Conservation (phyloP, 2,329 filamentous ascomycete species). For the Whalleya microplaca region DNA sequence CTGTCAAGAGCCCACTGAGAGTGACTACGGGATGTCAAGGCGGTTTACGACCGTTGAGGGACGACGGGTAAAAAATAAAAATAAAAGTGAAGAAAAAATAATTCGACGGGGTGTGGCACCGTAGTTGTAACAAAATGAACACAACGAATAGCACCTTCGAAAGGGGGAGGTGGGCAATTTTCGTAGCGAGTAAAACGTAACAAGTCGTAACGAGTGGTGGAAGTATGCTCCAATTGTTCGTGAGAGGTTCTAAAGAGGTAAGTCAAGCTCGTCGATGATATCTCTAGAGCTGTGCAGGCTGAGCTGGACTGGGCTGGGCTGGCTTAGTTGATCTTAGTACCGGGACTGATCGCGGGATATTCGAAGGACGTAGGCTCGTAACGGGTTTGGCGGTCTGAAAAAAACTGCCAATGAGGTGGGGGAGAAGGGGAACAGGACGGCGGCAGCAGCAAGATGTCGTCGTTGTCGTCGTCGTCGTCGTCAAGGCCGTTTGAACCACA, state of each 20-base stretch:
- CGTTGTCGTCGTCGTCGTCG: no score
- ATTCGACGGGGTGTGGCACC: constrained; percentile 20
- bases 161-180: constrained; percentile 3
- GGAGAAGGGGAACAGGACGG: constrained; percentile 6
- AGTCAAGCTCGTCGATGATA: constrained; percentile 16
- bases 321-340: constrained; percentile 3
- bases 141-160: constrained; percentile 15
- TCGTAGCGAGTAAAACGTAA: constrained; percentile 28
- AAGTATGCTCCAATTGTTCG: constrained; percentile 25
- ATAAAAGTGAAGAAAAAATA: neutral
- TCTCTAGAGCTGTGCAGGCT: constrained; percentile 9
- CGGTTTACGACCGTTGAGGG: constrained; percentile 10
- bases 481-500: constrained; percentile 28
- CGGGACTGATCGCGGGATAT: constrained; percentile 4
- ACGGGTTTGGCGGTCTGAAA: constrained; percentile 14
- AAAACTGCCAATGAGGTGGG: constrained; percentile 6
- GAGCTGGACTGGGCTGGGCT: no score
- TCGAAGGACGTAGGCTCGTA: constrained; percentile 14
- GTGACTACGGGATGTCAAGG: constrained; percentile 4
- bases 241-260: constrained; percentile 13
- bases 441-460: constrained; percentile 24
- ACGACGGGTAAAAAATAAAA: constrained; percentile 7
- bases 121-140: constrained; percentile 16
- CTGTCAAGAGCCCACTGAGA: constrained; percentile 12
- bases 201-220: constrained; percentile 27